Conservation (phyloP, 108 stramenopile species). For the Nitzschia putrida region DNA sequence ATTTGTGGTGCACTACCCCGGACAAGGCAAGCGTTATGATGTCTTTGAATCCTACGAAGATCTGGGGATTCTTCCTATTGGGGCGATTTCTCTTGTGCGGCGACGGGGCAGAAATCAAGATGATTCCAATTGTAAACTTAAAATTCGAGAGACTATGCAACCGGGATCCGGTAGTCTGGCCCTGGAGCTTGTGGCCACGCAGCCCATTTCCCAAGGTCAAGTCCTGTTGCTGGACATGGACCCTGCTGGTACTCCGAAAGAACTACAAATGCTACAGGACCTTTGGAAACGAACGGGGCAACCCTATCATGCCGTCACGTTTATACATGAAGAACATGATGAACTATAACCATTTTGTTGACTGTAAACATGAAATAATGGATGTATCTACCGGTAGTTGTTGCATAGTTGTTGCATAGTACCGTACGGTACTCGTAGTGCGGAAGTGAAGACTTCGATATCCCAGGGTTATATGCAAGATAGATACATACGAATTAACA, state of each 20-base stretch:
- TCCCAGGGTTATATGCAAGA: no score
- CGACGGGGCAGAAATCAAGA: not conserved
- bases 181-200: constrained; percentile 9
- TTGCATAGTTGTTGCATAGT: no score
- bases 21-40: constrained; percentile 8
- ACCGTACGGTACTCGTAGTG: no score
- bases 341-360: not conserved
- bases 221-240: constrained; percentile 15
- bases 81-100: constrained; percentile 12
- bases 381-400: no score
- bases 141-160: constrained; percentile 13
- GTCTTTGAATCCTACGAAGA: constrained; percentile 23
- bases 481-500: no score
- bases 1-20: constrained; percentile 20
- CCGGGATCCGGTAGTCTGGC: constrained; percentile 5
- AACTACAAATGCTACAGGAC: constrained; percentile 2
- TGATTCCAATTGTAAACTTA: constrained; percentile 2
- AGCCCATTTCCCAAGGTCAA: constrained; percentile 3
- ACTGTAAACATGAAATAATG: no score
- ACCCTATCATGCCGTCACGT: constrained; percentile 13
- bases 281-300: constrained; percentile 13
- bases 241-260: constrained; percentile 6
- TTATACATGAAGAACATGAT: not conserved
- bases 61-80: constrained; percentile 11
- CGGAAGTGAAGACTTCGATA: no score